phyloP scores from a whole-genome alignment of 2,329 filamentous ascomycete genomes.

The Ophiosphaerella narmari region DNA sequence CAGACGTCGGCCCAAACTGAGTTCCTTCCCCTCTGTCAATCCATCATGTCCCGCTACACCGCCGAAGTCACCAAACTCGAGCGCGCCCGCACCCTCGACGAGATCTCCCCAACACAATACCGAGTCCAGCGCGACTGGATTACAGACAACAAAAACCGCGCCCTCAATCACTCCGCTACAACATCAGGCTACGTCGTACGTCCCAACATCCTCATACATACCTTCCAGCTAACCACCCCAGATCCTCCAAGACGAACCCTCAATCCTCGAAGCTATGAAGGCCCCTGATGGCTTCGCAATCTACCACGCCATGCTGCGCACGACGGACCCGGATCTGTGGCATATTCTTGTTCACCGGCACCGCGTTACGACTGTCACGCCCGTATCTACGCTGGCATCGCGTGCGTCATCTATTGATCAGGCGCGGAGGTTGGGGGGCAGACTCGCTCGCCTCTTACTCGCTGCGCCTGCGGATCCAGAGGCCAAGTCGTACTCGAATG shows the following conservation, averaged over 20 bases:
- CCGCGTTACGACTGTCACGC: not conserved
- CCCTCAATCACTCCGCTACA: not conserved
- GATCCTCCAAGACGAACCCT: not conserved
- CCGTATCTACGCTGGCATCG: not conserved
- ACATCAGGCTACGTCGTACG: not conserved
- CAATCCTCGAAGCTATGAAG: not conserved
- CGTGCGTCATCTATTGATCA: not conserved
- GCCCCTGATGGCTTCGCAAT: not conserved
- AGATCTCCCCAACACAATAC: not conserved
- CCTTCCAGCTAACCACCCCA: not conserved
- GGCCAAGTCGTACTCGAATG: constrained; percentile 13
- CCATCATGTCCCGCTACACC: not conserved
- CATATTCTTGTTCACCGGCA: not conserved
- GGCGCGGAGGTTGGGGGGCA: constrained; percentile 5
- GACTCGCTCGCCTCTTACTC: constrained; percentile 17
- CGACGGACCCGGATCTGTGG: constrained; percentile 1
- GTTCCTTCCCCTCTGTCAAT: not conserved
- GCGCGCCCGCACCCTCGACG: not conserved
- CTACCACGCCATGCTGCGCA: not conserved
- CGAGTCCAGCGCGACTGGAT: not conserved
- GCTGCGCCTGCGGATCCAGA: constrained; percentile 12
- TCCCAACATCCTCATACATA: not conserved
- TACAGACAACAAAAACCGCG: not conserved
- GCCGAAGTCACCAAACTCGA: not conserved
- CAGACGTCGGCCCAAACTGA: not conserved